These are phyloP conservation scores for Aspergillus homomorphus DNA, from an alignment of 495 filamentous ascomycete genomes.

Conservation along the genomic window DNA sequence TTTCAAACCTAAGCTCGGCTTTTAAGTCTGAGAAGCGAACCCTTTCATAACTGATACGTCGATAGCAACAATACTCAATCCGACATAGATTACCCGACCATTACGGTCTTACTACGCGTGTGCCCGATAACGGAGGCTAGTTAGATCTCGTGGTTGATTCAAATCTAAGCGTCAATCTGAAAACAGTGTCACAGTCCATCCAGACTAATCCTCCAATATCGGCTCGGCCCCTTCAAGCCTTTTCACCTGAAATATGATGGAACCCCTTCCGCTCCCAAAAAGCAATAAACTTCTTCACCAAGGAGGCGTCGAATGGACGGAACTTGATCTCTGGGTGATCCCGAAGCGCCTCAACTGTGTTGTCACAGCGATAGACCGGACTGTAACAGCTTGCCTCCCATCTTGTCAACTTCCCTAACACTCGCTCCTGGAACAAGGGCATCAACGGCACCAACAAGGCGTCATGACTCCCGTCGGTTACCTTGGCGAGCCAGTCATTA, in stretches of 20 bases:
- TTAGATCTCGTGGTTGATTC: too few relatives aligned
- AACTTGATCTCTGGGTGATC: slow-evolving; percentile 7
- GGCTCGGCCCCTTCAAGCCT: background rate
- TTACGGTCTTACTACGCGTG: too few relatives aligned
- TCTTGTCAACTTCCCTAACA: slow-evolving; percentile 9
- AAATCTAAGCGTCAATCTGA: too few relatives aligned
- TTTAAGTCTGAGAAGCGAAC: too few relatives aligned
- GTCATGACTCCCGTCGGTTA: background rate
- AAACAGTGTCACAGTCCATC: too few relatives aligned
- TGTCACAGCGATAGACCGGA: slow-evolving; percentile 5
- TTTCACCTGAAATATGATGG: background rate
- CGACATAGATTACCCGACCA: too few relatives aligned
- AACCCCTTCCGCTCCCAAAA: slow-evolving; percentile 12
- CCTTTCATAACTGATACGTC: too few relatives aligned
- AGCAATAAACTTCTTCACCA: background rate
- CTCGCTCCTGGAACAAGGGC: slow-evolving; percentile 14
- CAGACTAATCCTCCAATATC: background rate
- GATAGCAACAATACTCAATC: too few relatives aligned
- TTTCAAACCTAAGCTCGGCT: too few relatives aligned
- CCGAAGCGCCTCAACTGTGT: slow-evolving; percentile 1
- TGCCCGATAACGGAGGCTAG: too few relatives aligned
- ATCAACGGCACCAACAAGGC: slow-evolving; percentile 11
- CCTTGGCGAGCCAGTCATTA: slow-evolving; percentile 10
- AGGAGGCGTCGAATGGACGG: background rate
- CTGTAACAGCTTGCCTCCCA: slow-evolving; percentile 9